phyloP scores from a whole-genome alignment of 768 basidiomycete species.

The Leccinellum albellum region DNA sequence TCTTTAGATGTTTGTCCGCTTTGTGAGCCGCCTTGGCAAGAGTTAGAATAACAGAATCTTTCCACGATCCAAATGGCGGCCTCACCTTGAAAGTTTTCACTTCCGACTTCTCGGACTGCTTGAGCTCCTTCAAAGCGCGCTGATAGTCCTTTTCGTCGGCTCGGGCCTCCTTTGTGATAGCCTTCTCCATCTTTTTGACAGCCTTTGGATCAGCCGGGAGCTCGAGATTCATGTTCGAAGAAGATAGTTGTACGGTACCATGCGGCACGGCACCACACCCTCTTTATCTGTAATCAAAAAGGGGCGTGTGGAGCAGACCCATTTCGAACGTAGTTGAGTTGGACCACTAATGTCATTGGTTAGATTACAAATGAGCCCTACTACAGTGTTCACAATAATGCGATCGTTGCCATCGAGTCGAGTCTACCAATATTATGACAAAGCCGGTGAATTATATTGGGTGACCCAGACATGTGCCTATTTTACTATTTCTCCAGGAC shows the following conservation, averaged over 20 bases:
- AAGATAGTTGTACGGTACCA: background rate
- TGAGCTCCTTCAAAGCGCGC: slow-evolving; percentile 51
- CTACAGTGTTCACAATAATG: no score
- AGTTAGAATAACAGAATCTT: background rate
- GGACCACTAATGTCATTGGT: background rate
- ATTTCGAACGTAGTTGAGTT: background rate
- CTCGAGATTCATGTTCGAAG: slow-evolving; percentile 20
- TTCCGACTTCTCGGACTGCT: slow-evolving; percentile 49
- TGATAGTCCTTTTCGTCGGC: slow-evolving; percentile 48
- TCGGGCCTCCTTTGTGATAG: slow-evolving; percentile 47
- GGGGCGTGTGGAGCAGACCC: slow-evolving; percentile 11
- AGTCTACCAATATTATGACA: no score
- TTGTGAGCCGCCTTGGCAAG: slow-evolving; percentile 40
- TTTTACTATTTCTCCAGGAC: slow-evolving; percentile 1
- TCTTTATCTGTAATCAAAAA: background rate
- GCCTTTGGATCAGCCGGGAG: slow-evolving; percentile 23
- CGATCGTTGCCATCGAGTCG: no score
- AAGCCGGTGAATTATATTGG: background rate
- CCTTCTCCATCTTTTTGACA: slow-evolving; percentile 42
- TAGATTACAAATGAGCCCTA: no score
- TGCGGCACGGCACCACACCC: background rate
- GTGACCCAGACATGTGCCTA: no score
- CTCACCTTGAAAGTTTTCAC: slow-evolving; percentile 50
- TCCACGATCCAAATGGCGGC: background rate
- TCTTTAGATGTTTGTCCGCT: slow-evolving; percentile 43